Percentiles rank a stretch among this genome's conserved stretches.
These are phyloP conservation scores for Lippia alba DNA, from an alignment of 305 asterid genomes.

Conservation along the genomic window DNA sequence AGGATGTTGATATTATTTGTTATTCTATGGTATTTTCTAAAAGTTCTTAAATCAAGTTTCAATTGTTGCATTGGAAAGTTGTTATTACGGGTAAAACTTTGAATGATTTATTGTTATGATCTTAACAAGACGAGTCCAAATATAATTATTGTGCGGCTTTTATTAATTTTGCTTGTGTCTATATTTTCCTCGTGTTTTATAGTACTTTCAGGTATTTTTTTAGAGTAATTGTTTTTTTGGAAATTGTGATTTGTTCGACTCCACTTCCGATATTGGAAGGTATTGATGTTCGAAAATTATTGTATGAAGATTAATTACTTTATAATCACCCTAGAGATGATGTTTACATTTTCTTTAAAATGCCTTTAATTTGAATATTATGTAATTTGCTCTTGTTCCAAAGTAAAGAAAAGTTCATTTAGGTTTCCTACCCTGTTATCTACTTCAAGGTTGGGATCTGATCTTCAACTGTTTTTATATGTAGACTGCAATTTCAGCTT, in stretches of 20 bases:
- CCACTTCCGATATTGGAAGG: background rate
- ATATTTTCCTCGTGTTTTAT: too few relatives aligned
- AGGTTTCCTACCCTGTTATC: slow-evolving; percentile 3
- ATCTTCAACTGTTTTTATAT: slow-evolving; percentile 31
- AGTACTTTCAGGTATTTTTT: background rate
- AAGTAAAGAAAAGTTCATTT: background rate
- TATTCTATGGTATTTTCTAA: background rate
- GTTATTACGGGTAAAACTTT: too few relatives aligned
- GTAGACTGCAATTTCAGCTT: slow-evolving; percentile 92
- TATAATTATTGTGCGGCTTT: background rate
- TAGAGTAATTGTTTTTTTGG: background rate
- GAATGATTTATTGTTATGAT: background rate
- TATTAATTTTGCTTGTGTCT: background rate
- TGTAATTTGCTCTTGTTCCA: background rate
- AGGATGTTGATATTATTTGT: background rate
- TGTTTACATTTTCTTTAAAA: background rate
- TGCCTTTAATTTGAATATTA: background rate
- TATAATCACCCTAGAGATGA: background rate
- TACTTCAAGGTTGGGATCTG: slow-evolving; percentile 14
- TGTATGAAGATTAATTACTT: background rate
- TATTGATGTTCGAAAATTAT: background rate
- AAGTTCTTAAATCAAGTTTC: background rate
- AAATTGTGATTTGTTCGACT: background rate
- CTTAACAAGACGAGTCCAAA: background rate
- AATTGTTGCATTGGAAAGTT: background rate